phyloP scores from a whole-genome alignment of 345 rosid genomes.

The Citrus maxima region DNA sequence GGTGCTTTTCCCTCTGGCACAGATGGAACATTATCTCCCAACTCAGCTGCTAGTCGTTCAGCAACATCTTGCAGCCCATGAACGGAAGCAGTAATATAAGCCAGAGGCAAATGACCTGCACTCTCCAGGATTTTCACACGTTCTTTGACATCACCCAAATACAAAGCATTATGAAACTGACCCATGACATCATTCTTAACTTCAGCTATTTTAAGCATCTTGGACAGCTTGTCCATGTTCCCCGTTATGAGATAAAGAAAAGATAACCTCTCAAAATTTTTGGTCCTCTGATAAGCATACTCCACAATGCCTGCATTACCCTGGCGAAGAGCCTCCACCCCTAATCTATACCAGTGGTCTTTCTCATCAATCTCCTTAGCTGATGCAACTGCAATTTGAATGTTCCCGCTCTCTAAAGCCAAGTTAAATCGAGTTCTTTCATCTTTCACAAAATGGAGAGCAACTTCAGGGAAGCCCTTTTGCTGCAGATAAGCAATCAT shows the following conservation, averaged over 20 bases:
- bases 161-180: slow-evolving; percentile 90
- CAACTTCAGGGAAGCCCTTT: slow-evolving; percentile 98
- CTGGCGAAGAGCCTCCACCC: slow-evolving; percentile 99
- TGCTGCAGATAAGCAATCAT: slow-evolving; percentile 96
- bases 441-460: slow-evolving; percentile 94
- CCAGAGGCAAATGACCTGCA: slow-evolving; percentile 89
- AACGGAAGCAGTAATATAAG: slow-evolving; percentile 73
- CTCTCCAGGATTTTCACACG: slow-evolving; percentile 85
- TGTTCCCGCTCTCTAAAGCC: slow-evolving; percentile 96
- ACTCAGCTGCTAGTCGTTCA: slow-evolving; percentile 62
- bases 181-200: slow-evolving; percentile 95
- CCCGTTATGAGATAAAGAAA: slow-evolving; percentile 92
- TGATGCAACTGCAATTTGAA: slow-evolving; percentile 91
- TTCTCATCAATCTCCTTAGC: slow-evolving; percentile 95
- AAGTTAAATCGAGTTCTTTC: slow-evolving; percentile 90
- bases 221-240: slow-evolving; percentile 74
- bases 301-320: slow-evolving; percentile 92
- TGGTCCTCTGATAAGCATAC: slow-evolving; percentile 94
- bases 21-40: slow-evolving; percentile 71
- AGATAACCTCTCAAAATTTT: slow-evolving; percentile 93
- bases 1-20: slow-evolving; percentile 69
- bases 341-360: slow-evolving; percentile 87
- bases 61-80: slow-evolving; percentile 79
- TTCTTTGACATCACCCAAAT: slow-evolving; percentile 84
- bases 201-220: slow-evolving; percentile 93